Conservation (phyloP, 345 rosid species). For the Ailanthus altissimus region DNA sequence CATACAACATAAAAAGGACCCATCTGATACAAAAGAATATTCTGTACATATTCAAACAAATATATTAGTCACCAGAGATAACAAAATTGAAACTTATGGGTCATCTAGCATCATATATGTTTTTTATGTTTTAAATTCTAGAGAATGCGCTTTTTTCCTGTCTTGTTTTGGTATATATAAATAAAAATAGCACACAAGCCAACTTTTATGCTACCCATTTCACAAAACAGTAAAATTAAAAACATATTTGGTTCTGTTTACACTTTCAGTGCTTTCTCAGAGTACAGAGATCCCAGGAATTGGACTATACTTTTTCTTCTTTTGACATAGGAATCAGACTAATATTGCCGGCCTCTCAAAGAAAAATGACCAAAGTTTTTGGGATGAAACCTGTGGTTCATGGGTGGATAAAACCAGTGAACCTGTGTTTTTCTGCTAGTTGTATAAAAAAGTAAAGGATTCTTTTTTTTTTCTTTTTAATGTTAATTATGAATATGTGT, state of each 20-base stretch:
- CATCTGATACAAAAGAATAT: not conserved
- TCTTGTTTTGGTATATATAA: no score
- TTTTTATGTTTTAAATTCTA: not conserved
- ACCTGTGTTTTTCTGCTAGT: not conserved
- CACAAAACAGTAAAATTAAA: not conserved
- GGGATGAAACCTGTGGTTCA: not conserved
- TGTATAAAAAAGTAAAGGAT: not conserved
- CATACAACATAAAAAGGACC: not conserved
- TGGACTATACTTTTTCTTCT: no score
- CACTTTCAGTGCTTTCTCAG: not conserved
- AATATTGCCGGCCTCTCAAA: not conserved
- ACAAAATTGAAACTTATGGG: not conserved
- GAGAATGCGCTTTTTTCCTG: conserved; percentile 6
- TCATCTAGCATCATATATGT: not conserved
- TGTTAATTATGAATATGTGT: not conserved
- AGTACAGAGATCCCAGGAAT: not conserved
- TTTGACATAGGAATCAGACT: not conserved
- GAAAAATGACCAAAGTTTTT: not conserved
- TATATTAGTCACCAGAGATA: not conserved
- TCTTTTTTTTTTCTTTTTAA: not conserved
- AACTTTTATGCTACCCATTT: not conserved
- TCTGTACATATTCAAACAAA: not conserved
- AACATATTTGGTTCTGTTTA: not conserved
- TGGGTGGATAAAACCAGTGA: not conserved
- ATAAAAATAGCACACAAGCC: not conserved